Percentiles rank a stretch among this genome's conserved stretches.
Evolutionary conservation across 305 asterid genomes (phyloP).

Genomic region (Solanum hybrid): DNA sequence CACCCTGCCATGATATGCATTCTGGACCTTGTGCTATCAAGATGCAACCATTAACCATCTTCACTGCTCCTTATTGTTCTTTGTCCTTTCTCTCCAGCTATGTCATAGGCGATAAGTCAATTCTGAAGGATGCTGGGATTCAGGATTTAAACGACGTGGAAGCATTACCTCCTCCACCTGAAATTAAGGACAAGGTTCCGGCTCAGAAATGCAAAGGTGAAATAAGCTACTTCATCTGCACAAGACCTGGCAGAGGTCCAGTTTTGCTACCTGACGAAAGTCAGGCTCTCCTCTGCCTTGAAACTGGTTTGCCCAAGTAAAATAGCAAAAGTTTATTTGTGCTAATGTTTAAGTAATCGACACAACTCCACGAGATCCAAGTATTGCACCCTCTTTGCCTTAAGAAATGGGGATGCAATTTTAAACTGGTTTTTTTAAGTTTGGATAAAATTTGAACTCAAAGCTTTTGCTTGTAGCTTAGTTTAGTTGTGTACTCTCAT

Average conservation of each 20-base stretch:
- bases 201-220: conserved; percentile 53
- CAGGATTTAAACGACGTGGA: conserved; percentile 52
- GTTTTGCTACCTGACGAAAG: conserved; percentile 35
- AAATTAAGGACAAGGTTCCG: conserved; percentile 39
- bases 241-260: conserved; percentile 76
- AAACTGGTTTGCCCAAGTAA: conserved; percentile 56
- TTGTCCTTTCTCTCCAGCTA: conserved; percentile 38
- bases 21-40: neutral
- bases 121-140: conserved; percentile 69
- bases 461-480: neutral
- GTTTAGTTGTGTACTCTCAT: neutral
- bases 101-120: conserved; percentile 71
- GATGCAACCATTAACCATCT: neutral
- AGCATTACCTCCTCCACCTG: conserved; percentile 64
- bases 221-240: conserved; percentile 82
- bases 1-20: neutral
- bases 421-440: neutral
- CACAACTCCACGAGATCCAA: neutral
- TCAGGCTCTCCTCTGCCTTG: conserved; percentile 33
- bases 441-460: neutral
- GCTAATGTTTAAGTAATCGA: neutral
- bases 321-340: neutral
- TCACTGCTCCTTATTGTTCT: neutral
- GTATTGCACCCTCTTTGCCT: neutral
- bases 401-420: neutral